phyloP scores from a whole-genome alignment of 2,329 filamentous ascomycete genomes.

The Stagonosporopsis rhizophila region DNA sequence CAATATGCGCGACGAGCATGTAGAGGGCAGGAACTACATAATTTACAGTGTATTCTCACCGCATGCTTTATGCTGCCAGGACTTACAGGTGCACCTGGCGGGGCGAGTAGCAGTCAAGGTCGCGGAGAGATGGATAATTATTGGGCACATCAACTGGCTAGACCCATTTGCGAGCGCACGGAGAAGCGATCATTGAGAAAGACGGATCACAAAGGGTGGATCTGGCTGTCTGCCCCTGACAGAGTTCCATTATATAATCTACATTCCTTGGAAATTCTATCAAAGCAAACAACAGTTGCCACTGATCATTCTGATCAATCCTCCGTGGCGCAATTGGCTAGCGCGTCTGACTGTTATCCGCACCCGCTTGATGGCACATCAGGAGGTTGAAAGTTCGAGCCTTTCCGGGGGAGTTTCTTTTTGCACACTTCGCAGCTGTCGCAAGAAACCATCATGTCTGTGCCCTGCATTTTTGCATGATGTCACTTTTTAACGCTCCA shows the following conservation, averaged over 20 bases:
- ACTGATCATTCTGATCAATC: constrained; percentile 33
- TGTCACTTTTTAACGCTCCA: background rate
- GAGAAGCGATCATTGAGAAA: too few species aligned
- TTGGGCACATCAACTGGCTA: constrained; percentile 17
- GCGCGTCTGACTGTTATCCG: constrained; percentile 66
- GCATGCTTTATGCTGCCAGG: too few species aligned
- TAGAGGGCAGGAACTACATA: background rate
- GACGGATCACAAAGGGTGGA: too few species aligned
- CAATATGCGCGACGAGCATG: background rate
- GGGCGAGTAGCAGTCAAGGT: background rate
- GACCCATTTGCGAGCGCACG: background rate
- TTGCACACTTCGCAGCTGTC: background rate
- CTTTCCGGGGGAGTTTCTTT: constrained; percentile 40
- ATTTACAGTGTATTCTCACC: too few species aligned
- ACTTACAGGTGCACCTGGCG: background rate
- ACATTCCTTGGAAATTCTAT: constrained; percentile 1
- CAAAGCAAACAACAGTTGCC: constrained; percentile 27
- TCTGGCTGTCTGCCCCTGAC: too few species aligned
- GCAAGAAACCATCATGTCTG: background rate
- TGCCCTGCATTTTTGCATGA: background rate
- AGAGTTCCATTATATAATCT: too few species aligned
- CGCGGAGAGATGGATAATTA: background rate
- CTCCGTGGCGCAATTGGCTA: constrained; percentile 61
- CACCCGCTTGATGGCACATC: constrained; percentile 29
- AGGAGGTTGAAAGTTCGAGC: constrained; percentile 46